Percentiles rank a stretch among this genome's conserved stretches.
Evolutionary conservation across 345 rosid species (phyloP).

Genomic region (Aegle marmelos): DNA sequence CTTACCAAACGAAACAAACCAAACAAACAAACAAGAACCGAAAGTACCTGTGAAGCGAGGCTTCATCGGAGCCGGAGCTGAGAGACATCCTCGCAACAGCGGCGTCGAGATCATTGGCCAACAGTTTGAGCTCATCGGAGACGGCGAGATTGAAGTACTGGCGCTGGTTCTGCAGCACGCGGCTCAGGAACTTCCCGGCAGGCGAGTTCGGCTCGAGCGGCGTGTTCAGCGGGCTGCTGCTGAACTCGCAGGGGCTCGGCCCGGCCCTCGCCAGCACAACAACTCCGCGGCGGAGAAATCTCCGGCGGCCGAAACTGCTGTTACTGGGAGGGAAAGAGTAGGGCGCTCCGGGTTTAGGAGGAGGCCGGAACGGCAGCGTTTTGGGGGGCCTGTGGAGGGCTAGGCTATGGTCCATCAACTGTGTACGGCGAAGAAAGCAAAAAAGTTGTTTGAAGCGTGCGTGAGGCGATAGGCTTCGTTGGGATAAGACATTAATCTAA

Average conservation of each 20-base stretch:
- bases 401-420: slow-evolving; percentile 55
- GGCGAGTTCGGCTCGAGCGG: slow-evolving; percentile 74
- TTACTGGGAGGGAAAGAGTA: background rate
- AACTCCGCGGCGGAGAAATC: background rate
- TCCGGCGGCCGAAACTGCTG: background rate
- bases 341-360: slow-evolving; percentile 17
- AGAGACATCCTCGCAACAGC: slow-evolving; percentile 59
- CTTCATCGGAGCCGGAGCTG: slow-evolving; percentile 70
- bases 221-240: slow-evolving; percentile 67
- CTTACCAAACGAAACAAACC: background rate
- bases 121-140: slow-evolving; percentile 65
- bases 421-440: background rate
- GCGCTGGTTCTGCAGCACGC: slow-evolving; percentile 76
- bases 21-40: background rate
- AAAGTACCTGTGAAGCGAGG: slow-evolving; percentile 70
- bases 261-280: slow-evolving; percentile 50
- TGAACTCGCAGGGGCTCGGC: slow-evolving; percentile 72
- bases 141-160: slow-evolving; percentile 71
- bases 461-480: background rate
- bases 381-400: slow-evolving; percentile 26
- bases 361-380: slow-evolving; percentile 33
- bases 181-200: slow-evolving; percentile 62
- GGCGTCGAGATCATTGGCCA: slow-evolving; percentile 59
- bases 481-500: background rate
- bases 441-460: background rate